Percentiles rank a stretch among this genome's conserved stretches.
phyloP scores from a whole-genome alignment of 2,329 filamentous ascomycete species.

The Hymenotorrendiella dingleyae region DNA sequence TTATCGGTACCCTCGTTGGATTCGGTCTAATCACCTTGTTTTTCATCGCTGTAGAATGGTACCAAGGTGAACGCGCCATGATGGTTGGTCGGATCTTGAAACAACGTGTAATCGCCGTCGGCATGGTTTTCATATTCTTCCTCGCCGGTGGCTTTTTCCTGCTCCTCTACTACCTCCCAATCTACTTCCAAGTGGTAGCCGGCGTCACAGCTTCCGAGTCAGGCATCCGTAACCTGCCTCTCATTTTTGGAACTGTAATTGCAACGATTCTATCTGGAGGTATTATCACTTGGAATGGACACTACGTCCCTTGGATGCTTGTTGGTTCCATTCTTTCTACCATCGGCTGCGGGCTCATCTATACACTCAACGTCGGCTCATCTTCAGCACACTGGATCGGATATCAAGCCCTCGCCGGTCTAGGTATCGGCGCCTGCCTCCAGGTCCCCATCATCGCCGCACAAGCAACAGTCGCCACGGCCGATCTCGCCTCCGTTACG shows the following conservation, averaged over 20 bases:
- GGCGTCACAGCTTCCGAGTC: constrained; percentile 30
- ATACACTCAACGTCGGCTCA: constrained; percentile 43
- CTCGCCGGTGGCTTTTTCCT: constrained; percentile 40
- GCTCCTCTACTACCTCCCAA: constrained; percentile 42
- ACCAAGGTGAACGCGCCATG: constrained; percentile 44
- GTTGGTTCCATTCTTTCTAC: constrained; percentile 26
- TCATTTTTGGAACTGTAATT: constrained; percentile 28
- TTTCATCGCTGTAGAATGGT: constrained; percentile 36
- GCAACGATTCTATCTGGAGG: constrained; percentile 32
- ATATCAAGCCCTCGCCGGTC: constrained; percentile 49
- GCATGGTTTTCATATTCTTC: constrained; percentile 37
- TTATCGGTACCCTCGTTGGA: constrained; percentile 40
- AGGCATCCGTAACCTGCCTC: constrained; percentile 37
- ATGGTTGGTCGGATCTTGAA: constrained; percentile 40
- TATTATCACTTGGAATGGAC: constrained; percentile 30
- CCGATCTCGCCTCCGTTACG: constrained; percentile 42
- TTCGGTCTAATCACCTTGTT: constrained; percentile 28
- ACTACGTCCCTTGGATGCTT: constrained; percentile 34
- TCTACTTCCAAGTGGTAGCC: constrained; percentile 43
- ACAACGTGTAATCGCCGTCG: constrained; percentile 38
- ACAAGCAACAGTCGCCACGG: constrained; percentile 33
- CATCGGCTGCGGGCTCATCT: constrained; percentile 47
- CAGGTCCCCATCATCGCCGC: constrained; percentile 34
- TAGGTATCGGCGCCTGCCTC: constrained; percentile 53
- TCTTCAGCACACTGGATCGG: constrained; percentile 48